Conservation (phyloP, 345 rosid genomes). For the Eucalyptus grandis region DNA sequence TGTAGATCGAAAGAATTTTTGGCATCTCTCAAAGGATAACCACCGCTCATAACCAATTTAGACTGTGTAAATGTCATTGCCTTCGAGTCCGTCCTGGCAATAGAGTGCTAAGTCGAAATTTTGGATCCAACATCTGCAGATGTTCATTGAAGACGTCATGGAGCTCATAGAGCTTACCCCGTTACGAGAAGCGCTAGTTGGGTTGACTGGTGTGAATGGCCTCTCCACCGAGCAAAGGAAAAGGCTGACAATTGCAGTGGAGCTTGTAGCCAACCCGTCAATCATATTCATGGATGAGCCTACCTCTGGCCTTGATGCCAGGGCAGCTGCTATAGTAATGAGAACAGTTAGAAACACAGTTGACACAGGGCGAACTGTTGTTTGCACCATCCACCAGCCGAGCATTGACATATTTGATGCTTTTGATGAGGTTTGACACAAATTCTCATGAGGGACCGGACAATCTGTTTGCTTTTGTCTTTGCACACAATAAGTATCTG, state of each 20-base stretch:
- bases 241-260: conserved; percentile 61
- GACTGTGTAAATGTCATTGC: not conserved
- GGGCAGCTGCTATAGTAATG: conserved; percentile 75
- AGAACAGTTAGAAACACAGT: conserved; percentile 67
- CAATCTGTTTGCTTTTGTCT: not conserved
- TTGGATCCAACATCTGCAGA: conserved; percentile 7
- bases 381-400: conserved; percentile 71
- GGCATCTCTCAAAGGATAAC: not conserved
- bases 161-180: conserved; percentile 54
- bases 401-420: conserved; percentile 66
- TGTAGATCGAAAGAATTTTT: not conserved
- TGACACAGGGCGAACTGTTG: conserved; percentile 61
- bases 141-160: conserved; percentile 66
- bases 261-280: conserved; percentile 64
- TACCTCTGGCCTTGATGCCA: conserved; percentile 64
- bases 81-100: not conserved
- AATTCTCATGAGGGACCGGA: not conserved
- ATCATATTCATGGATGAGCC: conserved; percentile 79
- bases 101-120: not conserved
- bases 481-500: not conserved
- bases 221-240: conserved; percentile 58
- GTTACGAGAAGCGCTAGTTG: conserved; percentile 41
- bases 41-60: not conserved
- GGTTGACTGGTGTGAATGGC: conserved; percentile 50
- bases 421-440: conserved; percentile 44